Evolutionary conservation across 345 rosid genomes (phyloP), one percentile per base, ranked within the genome.

Genomic region (Iberis pinnata): DNA sequence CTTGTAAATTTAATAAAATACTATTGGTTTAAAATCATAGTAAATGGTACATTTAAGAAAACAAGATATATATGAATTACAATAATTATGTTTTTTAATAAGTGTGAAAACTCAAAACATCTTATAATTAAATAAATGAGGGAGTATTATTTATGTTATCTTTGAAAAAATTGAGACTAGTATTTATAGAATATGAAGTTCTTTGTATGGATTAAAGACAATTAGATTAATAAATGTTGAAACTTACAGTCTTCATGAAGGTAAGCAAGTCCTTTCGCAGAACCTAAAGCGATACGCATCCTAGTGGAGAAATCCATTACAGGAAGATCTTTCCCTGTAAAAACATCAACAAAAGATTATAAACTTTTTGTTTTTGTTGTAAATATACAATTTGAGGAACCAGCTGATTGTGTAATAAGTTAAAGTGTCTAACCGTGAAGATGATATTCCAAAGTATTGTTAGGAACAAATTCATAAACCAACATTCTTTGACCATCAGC

Each of bases 221-320:
- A 19, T 41, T 24, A 25, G 2, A 18, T 9, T 58, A 5, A n/a
- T 59, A 33, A 43, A 60, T 32, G 56, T 45, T 45, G 18, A 61
- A 53, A 22, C 89, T 74, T 70, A 87, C 97, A 92, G 56, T 92
- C 98, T 75, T 92, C 98, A 29, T 92, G 98, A 50, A 92, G 95
- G 41, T 92, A 92, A 48, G 98, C 97, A 27, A 92, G 94, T 22
- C 98, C 98, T 68, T 76, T 92, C 6, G 97, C 97, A 42, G 98
- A 73, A 14, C 97, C 98, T 53, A 81, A 33, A 0, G 97, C 98
- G 49, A 92, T 88, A 7, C 77, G 77, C 46, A 85, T 71, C 62
- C 95, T 83, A 0, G 85, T 73, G 32, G 78, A 19, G 65, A 80
- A 88, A 49, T 85, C 93, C 98, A 92, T 85, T 36, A 88, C 83